These are phyloP conservation scores for Arctium minus DNA, from an alignment of 129 eudicot genomes.

Conservation along the genomic window DNA sequence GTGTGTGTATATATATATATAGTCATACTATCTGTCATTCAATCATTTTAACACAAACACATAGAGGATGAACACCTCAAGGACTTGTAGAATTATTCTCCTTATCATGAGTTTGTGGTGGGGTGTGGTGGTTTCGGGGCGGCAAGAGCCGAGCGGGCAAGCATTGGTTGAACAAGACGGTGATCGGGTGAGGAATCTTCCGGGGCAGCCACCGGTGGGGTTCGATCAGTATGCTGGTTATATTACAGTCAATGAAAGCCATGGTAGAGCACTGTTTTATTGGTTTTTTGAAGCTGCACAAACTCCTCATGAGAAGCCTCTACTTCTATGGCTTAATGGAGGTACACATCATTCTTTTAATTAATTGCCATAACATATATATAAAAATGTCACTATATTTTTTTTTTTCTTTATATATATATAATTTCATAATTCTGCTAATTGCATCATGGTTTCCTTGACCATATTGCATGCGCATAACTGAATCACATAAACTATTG, in stretches of 20 bases:
- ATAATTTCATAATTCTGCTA: neutral
- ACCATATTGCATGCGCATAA: neutral
- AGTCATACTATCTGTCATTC: conserved; percentile 12
- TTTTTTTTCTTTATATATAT: neutral
- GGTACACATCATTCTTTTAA: conserved; percentile 43
- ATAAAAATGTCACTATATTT: neutral
- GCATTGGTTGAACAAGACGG: conserved; percentile 48
- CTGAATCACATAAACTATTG: neutral
- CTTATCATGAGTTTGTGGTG: neutral
- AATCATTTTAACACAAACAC: conserved; percentile 25
- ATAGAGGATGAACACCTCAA: conserved; percentile 24
- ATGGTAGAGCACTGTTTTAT: conserved; percentile 94
- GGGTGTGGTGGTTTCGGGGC: conserved; percentile 30
- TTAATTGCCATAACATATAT: neutral
- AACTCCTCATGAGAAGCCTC: conserved; percentile 58
- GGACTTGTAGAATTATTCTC: conserved; percentile 3
- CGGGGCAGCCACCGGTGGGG: conserved; percentile 71
- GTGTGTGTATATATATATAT: neutral
- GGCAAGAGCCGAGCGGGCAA: conserved; percentile 2
- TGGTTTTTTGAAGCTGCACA: conserved; percentile 85
- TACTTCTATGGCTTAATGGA: conserved; percentile 92
- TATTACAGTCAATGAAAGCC: conserved; percentile 74
- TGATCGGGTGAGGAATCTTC: conserved; percentile 57
- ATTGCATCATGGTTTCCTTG: neutral
- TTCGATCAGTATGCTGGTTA: conserved; percentile 87